Base-by-base conservation (phyloP, 768 basidiomycete genomes). In the Tubosaeta sp. region DNA sequence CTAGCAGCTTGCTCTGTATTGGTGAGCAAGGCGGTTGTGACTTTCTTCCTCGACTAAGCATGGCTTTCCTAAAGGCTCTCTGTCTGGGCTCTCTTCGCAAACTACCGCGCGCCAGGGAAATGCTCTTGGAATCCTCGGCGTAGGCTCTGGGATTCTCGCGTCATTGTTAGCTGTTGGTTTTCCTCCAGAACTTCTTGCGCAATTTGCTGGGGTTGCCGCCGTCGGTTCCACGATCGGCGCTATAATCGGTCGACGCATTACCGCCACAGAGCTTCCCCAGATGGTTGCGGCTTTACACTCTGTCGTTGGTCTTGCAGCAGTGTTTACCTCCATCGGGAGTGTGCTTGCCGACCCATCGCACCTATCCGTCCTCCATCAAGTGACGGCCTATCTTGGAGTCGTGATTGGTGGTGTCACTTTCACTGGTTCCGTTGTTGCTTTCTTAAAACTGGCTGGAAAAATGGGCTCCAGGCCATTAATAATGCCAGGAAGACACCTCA, bases 331-430 rank as follows among this genome's bases (percentile, higher is more conserved):
- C 48, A 86, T 92, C 35, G 91, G 73, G 12, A 90, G 87, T 60
- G 90, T 93, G 11, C 71, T 94, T 18, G 78, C 81, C 9, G 86
- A 89, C 55, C 71, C 79, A 21, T 72, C 77, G 4, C 90, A 93
- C 64, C 71, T 84, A 21, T 77, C 85, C 4, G 83, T 74, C 9
- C 72, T 94, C 36, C 91, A 94, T 65, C 75, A 87, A 44, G 81
- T 90, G 29, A 88, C 90, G 1, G 90, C 91, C 4, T 94, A 94
- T 63, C 77, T 94, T 22, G 87, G 91, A 12, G 84, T 90, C 29
- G 79, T 90, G 47, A 90, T 93, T 63, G 90, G 87, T 70, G 91
- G 91, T 51, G 76, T 94, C 46, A 93, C 91, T 0, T 94, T 94
- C 62, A 93, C 91, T 4, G 90, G 90, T 24, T 92, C 90, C 1